Percentiles rank a stretch among this genome's conserved stretches.
Conservation (phyloP, 2,329 filamentous ascomycete genomes). For the Penicillium sp. region DNA sequence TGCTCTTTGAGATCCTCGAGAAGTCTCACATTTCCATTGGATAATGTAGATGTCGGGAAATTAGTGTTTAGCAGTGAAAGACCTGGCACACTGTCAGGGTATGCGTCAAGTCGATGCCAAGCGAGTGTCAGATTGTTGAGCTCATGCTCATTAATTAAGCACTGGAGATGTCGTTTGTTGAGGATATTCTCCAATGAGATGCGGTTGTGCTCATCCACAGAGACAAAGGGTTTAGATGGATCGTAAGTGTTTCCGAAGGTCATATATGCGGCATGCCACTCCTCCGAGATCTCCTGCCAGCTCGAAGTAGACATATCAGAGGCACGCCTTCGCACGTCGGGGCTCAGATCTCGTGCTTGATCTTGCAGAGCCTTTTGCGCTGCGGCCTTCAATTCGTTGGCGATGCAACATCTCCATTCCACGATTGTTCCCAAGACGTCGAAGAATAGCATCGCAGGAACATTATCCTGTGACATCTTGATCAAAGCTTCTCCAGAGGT, state of each 20-base stretch:
- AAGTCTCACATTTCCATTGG: slow-evolving; percentile 65
- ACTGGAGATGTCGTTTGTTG: slow-evolving; percentile 4
- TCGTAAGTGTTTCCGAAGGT: slow-evolving; percentile 16
- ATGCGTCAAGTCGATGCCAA: slow-evolving; percentile 70
- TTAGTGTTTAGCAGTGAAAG: slow-evolving; percentile 53
- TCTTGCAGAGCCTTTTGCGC: slow-evolving; percentile 12
- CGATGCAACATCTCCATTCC: slow-evolving; percentile 18
- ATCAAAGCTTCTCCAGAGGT: slow-evolving; percentile 1
- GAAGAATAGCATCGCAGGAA: slow-evolving; percentile 17
- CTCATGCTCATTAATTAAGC: slow-evolving; percentile 14
- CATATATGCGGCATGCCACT: slow-evolving; percentile 20
- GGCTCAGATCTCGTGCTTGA: background rate
- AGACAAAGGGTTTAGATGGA: slow-evolving; percentile 15
- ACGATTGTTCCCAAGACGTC: slow-evolving; percentile 18
- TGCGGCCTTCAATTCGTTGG: slow-evolving; percentile 11
- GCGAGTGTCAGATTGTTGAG: slow-evolving; percentile 49
- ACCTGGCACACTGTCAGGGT: slow-evolving; percentile 58
- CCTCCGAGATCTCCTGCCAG: slow-evolving; percentile 15
- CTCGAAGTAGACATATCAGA: slow-evolving; percentile 9
- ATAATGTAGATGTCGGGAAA: slow-evolving; percentile 61
- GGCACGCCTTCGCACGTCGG: slow-evolving; percentile 7
- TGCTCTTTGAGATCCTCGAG: slow-evolving; percentile 59
- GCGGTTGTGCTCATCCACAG: slow-evolving; percentile 18
- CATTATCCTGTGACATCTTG: slow-evolving; percentile 2
- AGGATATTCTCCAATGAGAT: slow-evolving; percentile 12